These are phyloP conservation scores for Cylindrodendrum hubeiense DNA, from an alignment of 2,329 filamentous ascomycete species.

Conservation along the genomic window DNA sequence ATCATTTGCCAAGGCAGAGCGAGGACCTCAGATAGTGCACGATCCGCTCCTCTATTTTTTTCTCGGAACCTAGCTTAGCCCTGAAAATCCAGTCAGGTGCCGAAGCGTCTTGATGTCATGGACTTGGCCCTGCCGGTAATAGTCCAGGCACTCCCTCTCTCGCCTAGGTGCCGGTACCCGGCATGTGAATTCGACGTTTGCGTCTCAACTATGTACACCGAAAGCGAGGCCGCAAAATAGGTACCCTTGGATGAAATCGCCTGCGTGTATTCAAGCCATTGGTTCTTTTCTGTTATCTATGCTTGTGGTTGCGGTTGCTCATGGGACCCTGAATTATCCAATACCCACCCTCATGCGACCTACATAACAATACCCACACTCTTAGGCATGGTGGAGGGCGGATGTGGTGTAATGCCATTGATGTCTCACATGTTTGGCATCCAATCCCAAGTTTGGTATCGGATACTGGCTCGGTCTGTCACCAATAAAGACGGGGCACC, in stretches of 20 bases:
- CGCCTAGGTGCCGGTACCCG: not conserved
- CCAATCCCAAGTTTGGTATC: not conserved
- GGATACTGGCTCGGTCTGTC: not conserved
- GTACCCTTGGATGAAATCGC: not conserved
- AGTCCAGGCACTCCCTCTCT: not conserved
- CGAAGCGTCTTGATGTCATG: constrained; percentile 18
- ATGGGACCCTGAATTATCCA: not conserved
- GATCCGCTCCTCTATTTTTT: not conserved
- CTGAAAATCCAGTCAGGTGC: not conserved
- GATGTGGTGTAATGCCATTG: not conserved
- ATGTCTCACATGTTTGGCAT: constrained; percentile 8
- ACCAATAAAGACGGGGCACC: constrained; percentile 6
- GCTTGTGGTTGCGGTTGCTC: not conserved
- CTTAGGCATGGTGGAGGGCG: not conserved
- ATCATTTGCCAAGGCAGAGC: not conserved
- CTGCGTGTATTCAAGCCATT: not conserved
- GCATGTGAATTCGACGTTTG: not conserved
- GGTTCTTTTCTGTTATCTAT: not conserved
- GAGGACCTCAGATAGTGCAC: not conserved
- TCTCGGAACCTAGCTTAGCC: not conserved
- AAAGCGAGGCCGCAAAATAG: not conserved
- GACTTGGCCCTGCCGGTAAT: not conserved
- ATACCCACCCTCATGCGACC: not conserved
- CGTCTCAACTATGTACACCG: not conserved
- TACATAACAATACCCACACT: not conserved